These are phyloP conservation scores for Tuber borchii DNA, from an alignment of 495 filamentous ascomycete species.

Conservation along the genomic window DNA sequence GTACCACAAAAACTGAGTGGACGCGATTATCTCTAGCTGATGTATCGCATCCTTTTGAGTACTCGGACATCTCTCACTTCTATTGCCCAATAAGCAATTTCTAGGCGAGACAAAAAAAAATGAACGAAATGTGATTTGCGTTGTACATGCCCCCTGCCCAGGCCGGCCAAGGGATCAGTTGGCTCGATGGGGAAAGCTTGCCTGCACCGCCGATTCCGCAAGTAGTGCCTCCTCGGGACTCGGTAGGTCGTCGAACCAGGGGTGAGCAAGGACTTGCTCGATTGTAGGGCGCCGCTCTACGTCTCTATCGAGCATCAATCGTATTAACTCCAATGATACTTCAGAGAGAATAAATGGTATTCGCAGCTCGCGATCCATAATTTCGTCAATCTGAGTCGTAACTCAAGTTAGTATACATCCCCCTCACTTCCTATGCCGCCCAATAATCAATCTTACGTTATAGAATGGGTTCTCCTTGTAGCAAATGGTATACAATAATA, in stretches of 20 bases:
- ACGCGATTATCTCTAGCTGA: not conserved
- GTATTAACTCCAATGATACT: constrained; percentile 80
- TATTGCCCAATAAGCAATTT: not conserved
- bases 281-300: constrained; percentile 75
- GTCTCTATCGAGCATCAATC: constrained; percentile 84
- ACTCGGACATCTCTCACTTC: not conserved
- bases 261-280: constrained; percentile 74
- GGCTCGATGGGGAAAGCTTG: constrained; percentile 12
- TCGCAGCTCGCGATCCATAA: constrained; percentile 90
- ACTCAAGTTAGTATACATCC: not conserved
- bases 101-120: constrained; percentile 2
- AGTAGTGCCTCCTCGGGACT: constrained; percentile 36
- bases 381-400: constrained; percentile 68
- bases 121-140: not conserved
- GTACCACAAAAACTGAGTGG: not conserved
- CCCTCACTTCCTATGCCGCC: not conserved
- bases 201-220: constrained; percentile 32
- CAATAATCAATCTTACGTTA: constrained; percentile 47
- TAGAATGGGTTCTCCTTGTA: constrained; percentile 99
- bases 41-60: not conserved
- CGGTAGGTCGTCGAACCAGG: constrained; percentile 55
- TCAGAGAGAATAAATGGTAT: constrained; percentile 90
- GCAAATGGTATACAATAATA: constrained; percentile 93
- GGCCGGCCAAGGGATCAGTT: not conserved
- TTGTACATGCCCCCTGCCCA: not conserved